These are phyloP conservation scores for Saprolegnia parasitica DNA, from an alignment of 352 stramenopile species.

Conservation along the genomic window DNA sequence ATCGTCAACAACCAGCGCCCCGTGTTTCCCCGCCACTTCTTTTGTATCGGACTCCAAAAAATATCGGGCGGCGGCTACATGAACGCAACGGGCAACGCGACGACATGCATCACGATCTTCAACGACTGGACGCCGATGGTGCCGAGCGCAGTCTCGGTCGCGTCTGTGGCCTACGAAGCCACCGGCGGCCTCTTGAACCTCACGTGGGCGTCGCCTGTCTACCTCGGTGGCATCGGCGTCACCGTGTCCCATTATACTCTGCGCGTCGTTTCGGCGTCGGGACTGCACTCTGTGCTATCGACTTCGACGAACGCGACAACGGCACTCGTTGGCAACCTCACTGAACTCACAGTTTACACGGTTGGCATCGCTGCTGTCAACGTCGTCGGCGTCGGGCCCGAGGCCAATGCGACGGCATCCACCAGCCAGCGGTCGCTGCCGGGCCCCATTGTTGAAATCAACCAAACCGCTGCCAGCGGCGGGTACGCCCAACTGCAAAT, in stretches of 20 bases:
- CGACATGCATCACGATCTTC: slow-evolving; percentile 9
- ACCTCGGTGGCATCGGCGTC: not conserved
- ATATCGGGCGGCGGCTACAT: slow-evolving; percentile 1
- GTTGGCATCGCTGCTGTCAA: not conserved
- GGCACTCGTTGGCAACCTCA: not conserved
- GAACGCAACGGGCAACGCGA: not conserved
- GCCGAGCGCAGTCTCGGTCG: not conserved
- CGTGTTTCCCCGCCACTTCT: not conserved
- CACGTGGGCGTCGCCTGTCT: not conserved
- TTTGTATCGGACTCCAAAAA: slow-evolving; percentile 3
- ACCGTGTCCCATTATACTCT: not conserved
- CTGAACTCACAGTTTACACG: not conserved
- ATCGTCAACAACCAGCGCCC: slow-evolving; percentile 13
- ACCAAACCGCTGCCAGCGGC: not conserved
- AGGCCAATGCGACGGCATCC: not conserved
- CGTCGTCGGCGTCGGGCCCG: not conserved
- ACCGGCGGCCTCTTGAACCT: slow-evolving; percentile 13
- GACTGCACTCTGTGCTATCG: not conserved
- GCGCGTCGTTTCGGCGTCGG: not conserved
- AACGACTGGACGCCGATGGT: slow-evolving; percentile 5
- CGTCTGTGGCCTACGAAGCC: not conserved
- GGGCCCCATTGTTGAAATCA: not conserved
- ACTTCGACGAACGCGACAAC: slow-evolving; percentile 6
- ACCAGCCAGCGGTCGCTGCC: slow-evolving; percentile 2
- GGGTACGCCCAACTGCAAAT: slow-evolving; percentile 8